phyloP scores from a whole-genome alignment of 805 yeast species.

The Saccharomycopsis sp. region DNA sequence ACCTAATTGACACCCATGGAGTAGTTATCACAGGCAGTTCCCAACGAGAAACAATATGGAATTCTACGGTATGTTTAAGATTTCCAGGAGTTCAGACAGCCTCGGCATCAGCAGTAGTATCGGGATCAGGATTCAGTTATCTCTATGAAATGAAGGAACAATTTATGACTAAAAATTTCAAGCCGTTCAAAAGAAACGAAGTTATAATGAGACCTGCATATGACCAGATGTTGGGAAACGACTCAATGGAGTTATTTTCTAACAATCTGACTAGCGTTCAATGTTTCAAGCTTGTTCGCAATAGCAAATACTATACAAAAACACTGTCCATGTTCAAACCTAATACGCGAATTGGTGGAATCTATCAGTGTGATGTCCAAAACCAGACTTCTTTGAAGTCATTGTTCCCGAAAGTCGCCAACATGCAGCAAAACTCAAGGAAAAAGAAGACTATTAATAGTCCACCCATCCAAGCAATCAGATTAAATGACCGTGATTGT shows the following conservation, averaged over 20 bases:
- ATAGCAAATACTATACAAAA: conserved; percentile 6
- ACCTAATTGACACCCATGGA: conserved; percentile 2
- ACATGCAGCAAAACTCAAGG: neutral
- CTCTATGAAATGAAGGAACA: neutral
- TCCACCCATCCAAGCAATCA: neutral
- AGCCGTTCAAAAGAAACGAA: neutral
- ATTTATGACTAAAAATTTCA: neutral
- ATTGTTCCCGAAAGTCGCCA: neutral
- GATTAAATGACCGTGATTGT: conserved; percentile 5
- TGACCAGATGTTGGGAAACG: neutral
- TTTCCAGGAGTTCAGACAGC: neutral
- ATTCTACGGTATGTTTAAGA: conserved; percentile 14
- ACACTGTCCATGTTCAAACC: conserved; percentile 12
- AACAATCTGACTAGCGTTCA: neutral
- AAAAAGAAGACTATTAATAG: neutral
- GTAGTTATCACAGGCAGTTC: conserved; percentile 3
- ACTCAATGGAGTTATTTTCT: neutral
- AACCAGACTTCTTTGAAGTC: neutral
- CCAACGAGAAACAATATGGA: conserved; percentile 11
- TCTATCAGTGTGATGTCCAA: conserved; percentile 13
- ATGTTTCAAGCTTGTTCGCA: conserved; percentile 15
- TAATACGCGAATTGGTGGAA: conserved; percentile 11
- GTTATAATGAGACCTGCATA: neutral
- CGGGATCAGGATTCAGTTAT: neutral
- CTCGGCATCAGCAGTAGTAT: neutral